phyloP scores from a whole-genome alignment of 148 eudicot species.

The Polygonum aviculare region DNA sequence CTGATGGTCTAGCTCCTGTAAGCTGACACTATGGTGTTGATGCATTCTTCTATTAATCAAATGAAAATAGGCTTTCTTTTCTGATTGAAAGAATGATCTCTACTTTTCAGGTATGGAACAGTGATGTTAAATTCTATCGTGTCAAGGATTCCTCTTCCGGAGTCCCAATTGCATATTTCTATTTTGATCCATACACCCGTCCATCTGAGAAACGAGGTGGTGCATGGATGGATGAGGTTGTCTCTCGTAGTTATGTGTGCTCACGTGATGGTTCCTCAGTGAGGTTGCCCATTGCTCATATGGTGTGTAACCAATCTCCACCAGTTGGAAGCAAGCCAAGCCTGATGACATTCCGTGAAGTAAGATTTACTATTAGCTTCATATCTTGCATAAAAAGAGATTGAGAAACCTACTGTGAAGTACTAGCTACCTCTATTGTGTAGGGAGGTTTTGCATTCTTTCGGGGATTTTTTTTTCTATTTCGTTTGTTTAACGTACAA shows the following conservation, averaged over 20 bases:
- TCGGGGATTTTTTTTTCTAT: background rate
- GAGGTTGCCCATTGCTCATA: constrained; percentile 94
- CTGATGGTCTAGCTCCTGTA: constrained; percentile 95
- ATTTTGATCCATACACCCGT: constrained; percentile 97
- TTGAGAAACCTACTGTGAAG: background rate
- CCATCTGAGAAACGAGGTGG: constrained; percentile 97
- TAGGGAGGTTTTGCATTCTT: background rate
- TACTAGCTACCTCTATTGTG: background rate
- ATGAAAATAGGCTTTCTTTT: background rate
- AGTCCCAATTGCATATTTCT: constrained; percentile 70
- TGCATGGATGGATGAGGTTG: constrained; percentile 98
- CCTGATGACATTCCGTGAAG: constrained; percentile 97
- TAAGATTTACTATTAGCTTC: constrained; percentile 22
- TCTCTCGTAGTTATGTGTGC: constrained; percentile 76
- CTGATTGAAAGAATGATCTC: background rate
- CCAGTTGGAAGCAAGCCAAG: constrained; percentile 97
- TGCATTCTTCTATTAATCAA: constrained; percentile 3
- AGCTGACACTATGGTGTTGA: constrained; percentile 15
- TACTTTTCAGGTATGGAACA: constrained; percentile 68
- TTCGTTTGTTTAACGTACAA: background rate
- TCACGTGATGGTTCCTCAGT: constrained; percentile 66
- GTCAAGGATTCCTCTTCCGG: constrained; percentile 86
- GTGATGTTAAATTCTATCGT: constrained; percentile 69
- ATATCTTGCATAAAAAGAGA: background rate
- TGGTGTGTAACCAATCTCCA: constrained; percentile 99